Base-by-base conservation (phyloP, 495 filamentous ascomycete genomes). In the Physcia stellaris region DNA sequence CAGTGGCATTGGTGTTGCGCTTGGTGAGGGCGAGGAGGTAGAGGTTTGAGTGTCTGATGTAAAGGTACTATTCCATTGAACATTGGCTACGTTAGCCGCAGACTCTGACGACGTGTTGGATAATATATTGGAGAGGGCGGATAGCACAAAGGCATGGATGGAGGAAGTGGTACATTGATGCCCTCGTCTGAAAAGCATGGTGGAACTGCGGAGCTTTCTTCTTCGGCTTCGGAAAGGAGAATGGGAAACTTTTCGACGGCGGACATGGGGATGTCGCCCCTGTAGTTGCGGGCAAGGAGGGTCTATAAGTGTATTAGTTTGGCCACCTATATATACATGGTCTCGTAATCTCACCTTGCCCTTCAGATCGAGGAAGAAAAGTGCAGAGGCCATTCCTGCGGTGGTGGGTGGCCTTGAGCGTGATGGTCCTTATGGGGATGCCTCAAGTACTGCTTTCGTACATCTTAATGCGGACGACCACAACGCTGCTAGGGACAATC, bases 361-460 rank as follows among this genome's bases (percentile, higher is more conserved):
- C 82, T 99, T 99, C 39, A 99, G 71, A 62, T 99, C 92, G 51
- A 99, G 80, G 59, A 99, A 99, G 72, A 99, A 99, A 56, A 99
- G 57, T 30, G 92, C 92, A 38, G 92, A 99, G 47, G 90, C 90
- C 92, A 96, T 99, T 55, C 13, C 26, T 7, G 26, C 26, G 7
- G 26, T 28, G 26, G 26, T 28, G 26, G 26, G 13, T 7, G 26
- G 26, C 26, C 13, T 15, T 2, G 4, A 35, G 15, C 4, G 10
- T 15, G 17, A 35, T 35, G 13, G 5, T 35, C 3, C 17, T n/a
- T n/a, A n/a, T n/a, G n/a, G n/a, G n/a, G n/a, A n/a, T n/a, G n/a
- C n/a, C n/a, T n/a, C n/a, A n/a, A n/a, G n/a, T n/a, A n/a, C n/a
- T n/a, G n/a, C n/a, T n/a, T n/a, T n/a, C n/a, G n/a, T n/a, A n/a